These are phyloP conservation scores for Cadophora luteo-olivacea DNA, from an alignment of 2,329 filamentous ascomycete species.

Conservation along the genomic window DNA sequence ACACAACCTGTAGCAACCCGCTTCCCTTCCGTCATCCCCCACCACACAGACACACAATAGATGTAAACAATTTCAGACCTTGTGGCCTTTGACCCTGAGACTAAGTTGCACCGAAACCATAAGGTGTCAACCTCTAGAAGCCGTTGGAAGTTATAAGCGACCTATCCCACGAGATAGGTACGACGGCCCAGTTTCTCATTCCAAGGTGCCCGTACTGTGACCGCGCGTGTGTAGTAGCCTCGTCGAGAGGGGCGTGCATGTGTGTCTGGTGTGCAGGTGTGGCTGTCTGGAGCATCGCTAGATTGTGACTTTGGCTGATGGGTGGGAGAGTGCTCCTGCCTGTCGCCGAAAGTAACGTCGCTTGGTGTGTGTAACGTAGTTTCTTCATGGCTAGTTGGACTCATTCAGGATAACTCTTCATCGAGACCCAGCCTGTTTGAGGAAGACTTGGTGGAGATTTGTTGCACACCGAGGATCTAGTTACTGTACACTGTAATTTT, in stretches of 20 bases:
- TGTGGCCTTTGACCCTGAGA: conserved; percentile 14
- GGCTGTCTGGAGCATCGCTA: conserved; percentile 10
- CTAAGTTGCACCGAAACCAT: conserved; percentile 12
- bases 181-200: conserved; percentile 14
- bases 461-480: neutral
- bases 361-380: neutral
- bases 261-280: conserved; percentile 1
- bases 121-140: conserved; percentile 15
- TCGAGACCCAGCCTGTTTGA: neutral
- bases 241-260: neutral
- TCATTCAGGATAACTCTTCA: conserved; percentile 1
- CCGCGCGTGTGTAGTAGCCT: conserved; percentile 1
- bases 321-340: neutral
- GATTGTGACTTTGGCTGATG: neutral
- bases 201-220: conserved; percentile 4
- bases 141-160: conserved; percentile 16
- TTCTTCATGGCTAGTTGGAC: neutral
- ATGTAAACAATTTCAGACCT: neutral
- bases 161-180: conserved; percentile 10
- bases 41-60: neutral
- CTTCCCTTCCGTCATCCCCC: neutral
- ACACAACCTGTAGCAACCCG: neutral
- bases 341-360: neutral
- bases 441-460: neutral
- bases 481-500: too few species aligned